These are phyloP conservation scores for Hypoxylon sp. DNA, from an alignment of 2,329 filamentous ascomycete species.

Conservation along the genomic window DNA sequence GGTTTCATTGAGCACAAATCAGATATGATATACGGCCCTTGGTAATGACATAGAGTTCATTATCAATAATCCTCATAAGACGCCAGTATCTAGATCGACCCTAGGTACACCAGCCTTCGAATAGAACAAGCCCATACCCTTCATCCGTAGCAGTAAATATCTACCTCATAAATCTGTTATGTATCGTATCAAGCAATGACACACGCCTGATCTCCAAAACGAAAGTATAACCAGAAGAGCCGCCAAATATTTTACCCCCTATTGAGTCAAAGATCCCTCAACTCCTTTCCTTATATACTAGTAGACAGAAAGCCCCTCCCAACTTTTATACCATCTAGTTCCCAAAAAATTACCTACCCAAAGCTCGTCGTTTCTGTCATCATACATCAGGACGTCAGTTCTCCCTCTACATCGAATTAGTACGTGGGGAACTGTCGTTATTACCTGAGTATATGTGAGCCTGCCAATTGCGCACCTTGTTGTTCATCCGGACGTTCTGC, in stretches of 20 bases:
- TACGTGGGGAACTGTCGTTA: slow-evolving; percentile 22
- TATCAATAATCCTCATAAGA: slow-evolving; percentile 1
- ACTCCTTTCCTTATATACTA: slow-evolving; percentile 31
- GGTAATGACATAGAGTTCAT: background rate
- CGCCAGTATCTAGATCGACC: slow-evolving; percentile 18
- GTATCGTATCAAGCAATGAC: slow-evolving; percentile 10
- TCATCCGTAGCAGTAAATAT: slow-evolving; percentile 9
- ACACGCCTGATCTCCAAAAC: slow-evolving; percentile 7
- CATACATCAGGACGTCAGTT: slow-evolving; percentile 35
- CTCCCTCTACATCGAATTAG: slow-evolving; percentile 33
- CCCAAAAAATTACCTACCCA: slow-evolving; percentile 17
- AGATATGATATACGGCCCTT: background rate
- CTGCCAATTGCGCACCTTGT: slow-evolving; percentile 60
- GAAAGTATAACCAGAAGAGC: slow-evolving; percentile 36
- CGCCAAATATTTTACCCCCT: slow-evolving; percentile 25
- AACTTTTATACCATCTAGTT: slow-evolving; percentile 7
- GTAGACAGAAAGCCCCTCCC: slow-evolving; percentile 20
- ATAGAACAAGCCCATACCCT: slow-evolving; percentile 7
- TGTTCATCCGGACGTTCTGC: slow-evolving; percentile 52
- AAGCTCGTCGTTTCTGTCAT: slow-evolving; percentile 42
- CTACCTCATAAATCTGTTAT: slow-evolving; percentile 11
- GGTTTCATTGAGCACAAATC: background rate
- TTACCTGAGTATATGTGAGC: slow-evolving; percentile 58
- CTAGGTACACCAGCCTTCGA: slow-evolving; percentile 10
- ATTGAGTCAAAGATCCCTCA: slow-evolving; percentile 24